Conservation (phyloP, 768 basidiomycete species). For the Ramaria sp. region DNA sequence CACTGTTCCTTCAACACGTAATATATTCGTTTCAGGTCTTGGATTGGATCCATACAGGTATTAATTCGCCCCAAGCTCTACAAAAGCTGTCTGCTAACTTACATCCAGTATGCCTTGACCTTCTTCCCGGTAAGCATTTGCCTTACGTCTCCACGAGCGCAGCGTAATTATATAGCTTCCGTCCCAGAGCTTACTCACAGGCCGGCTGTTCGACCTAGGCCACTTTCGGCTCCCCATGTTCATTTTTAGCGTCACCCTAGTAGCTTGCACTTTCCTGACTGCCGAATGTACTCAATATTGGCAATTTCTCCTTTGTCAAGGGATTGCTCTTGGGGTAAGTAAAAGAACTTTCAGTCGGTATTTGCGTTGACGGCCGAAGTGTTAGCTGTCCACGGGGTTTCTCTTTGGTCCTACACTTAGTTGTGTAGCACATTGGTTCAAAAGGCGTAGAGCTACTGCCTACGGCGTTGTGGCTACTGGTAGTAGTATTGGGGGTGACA, state of each 20-base stretch:
- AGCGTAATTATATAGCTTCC: constrained; percentile 31
- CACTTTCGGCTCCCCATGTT: constrained; percentile 44
- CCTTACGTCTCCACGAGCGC: not conserved
- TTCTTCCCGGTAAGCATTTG: constrained; percentile 13
- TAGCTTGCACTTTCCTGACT: constrained; percentile 50
- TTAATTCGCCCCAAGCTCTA: not conserved
- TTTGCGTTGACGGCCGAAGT: not conserved
- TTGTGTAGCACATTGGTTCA: constrained; percentile 26
- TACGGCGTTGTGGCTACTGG: constrained; percentile 57
- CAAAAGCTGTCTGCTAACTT: not conserved
- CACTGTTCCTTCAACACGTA: not conserved
- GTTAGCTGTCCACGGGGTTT: constrained; percentile 12
- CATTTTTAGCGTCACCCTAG: constrained; percentile 36
- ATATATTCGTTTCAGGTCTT: constrained; percentile 38
- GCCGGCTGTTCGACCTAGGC: constrained; percentile 67
- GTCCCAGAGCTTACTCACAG: constrained; percentile 49
- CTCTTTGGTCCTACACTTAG: constrained; percentile 14
- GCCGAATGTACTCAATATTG: constrained; percentile 66
- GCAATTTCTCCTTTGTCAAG: constrained; percentile 73
- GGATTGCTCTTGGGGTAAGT: constrained; percentile 53
- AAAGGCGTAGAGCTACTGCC: constrained; percentile 41
- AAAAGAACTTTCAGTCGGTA: not conserved
- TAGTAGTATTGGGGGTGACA: constrained; percentile 56
- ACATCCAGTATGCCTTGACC: constrained; percentile 14
- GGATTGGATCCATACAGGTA: constrained; percentile 74